Percentiles rank a stretch among this genome's conserved stretches.
Evolutionary conservation across 1,139 yeast genomes (phyloP).

Genomic region (Geotrichum restrictum): DNA sequence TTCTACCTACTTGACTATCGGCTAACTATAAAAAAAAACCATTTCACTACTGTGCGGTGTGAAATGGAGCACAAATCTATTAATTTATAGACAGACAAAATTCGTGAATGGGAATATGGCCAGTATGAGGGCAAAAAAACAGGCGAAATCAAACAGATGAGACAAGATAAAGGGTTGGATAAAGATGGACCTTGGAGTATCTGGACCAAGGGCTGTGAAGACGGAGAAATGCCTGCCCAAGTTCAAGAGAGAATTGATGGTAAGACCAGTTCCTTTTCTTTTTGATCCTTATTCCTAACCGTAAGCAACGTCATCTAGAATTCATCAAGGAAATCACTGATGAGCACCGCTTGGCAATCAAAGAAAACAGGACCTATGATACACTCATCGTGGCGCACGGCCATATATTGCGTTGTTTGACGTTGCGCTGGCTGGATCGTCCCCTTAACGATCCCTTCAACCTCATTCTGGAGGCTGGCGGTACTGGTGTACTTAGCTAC

Average conservation of each 20-base stretch:
- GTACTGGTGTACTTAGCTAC: constrained; percentile 86
- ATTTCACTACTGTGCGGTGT: too few species aligned
- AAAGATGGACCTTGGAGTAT: constrained; percentile 59
- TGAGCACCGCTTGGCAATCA: constrained; percentile 59
- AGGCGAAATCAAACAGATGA: constrained; percentile 55
- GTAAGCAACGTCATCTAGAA: too few species aligned
- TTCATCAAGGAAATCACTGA: constrained; percentile 59
- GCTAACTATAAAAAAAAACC: too few species aligned
- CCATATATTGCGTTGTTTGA: constrained; percentile 82
- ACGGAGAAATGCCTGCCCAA: constrained; percentile 67
- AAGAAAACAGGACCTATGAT: constrained; percentile 56
- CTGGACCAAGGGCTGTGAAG: constrained; percentile 91
- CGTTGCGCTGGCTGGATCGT: constrained; percentile 72
- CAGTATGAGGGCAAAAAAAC: constrained; percentile 84
- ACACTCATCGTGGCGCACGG: constrained; percentile 87
- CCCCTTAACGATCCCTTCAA: constrained; percentile 59
- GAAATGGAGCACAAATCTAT: too few species aligned
- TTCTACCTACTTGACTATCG: background rate
- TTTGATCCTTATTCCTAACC: background rate
- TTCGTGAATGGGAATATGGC: constrained; percentile 95
- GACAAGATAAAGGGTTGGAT: constrained; percentile 52
- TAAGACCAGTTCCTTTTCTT: too few species aligned
- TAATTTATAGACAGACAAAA: constrained; percentile 53
- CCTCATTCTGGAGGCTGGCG: constrained; percentile 88
- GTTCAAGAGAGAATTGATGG: constrained; percentile 66